Evolutionary conservation across 2,329 filamentous ascomycete species (phyloP).

Genomic region (Akanthomyces muscarius): DNA sequence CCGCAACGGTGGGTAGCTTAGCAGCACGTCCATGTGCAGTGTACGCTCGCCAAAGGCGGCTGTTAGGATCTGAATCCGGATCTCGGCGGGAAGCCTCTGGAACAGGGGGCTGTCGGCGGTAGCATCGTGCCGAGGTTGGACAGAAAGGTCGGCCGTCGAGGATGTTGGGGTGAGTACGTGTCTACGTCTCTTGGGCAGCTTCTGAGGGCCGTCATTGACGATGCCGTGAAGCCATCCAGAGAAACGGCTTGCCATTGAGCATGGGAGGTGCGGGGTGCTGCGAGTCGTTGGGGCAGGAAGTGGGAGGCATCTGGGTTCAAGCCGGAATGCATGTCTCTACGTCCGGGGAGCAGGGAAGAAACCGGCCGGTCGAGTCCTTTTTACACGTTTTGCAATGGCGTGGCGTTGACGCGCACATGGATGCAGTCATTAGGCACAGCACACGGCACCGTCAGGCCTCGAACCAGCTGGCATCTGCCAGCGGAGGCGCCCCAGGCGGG

Average conservation of each 20-base stretch:
- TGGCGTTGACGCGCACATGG: conserved; percentile 11
- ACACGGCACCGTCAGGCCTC: conserved; percentile 6
- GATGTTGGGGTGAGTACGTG: not conserved
- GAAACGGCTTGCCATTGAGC: conserved; percentile 7
- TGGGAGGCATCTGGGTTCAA: not conserved
- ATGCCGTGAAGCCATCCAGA: conserved; percentile 15
- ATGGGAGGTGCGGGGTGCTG: not conserved
- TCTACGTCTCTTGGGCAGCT: conserved; percentile 3
- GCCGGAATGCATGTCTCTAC: not conserved
- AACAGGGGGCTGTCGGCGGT: conserved; percentile 26
- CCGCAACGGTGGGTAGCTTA: conserved; percentile 18
- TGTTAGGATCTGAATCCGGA: conserved; percentile 29
- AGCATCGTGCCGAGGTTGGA: not conserved
- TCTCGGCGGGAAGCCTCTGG: conserved; percentile 30
- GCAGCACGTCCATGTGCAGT: conserved; percentile 25
- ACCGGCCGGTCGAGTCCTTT: conserved; percentile 4
- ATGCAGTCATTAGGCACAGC: conserved; percentile 8
- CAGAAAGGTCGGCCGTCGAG: not conserved
- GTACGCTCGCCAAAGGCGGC: conserved; percentile 24
- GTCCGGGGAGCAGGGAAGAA: not conserved
- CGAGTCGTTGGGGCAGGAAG: not conserved
- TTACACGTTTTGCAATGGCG: not conserved
- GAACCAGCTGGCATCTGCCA: not conserved
- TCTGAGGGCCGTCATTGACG: conserved; percentile 2
- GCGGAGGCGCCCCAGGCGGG: not conserved